These are phyloP conservation scores for Aaosphaeria pasadenensis DNA, from an alignment of 2,329 filamentous ascomycete species.

Conservation along the genomic window DNA sequence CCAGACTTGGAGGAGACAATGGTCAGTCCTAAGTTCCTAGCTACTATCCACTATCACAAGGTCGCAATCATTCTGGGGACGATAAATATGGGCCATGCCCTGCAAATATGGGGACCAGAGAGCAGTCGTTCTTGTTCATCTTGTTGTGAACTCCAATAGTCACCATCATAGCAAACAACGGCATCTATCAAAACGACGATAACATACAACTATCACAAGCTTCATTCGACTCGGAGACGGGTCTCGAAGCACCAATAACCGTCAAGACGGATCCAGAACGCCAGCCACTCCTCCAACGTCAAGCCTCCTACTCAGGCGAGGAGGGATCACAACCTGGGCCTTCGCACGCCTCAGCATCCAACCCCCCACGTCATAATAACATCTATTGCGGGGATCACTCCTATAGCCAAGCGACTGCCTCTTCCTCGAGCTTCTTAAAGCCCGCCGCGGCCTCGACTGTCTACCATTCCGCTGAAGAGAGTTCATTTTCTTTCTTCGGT, in stretches of 20 bases:
- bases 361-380: conserved; percentile 25
- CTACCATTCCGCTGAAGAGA: conserved; percentile 11
- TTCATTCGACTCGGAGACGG: neutral
- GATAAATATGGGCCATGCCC: too few species aligned
- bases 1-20: too few species aligned
- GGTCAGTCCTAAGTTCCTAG: too few species aligned
- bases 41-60: too few species aligned
- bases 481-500: conserved; percentile 1
- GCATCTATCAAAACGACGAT: too few species aligned
- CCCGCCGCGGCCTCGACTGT: conserved; percentile 11
- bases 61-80: too few species aligned
- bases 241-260: conserved; percentile 1
- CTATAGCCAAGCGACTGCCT: conserved; percentile 14
- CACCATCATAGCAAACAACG: too few species aligned
- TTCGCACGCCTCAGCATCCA: conserved; percentile 10
- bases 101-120: too few species aligned
- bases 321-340: neutral
- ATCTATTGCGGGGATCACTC: conserved; percentile 15
- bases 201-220: neutral
- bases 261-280: conserved; percentile 12
- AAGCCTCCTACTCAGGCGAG: neutral
- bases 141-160: too few species aligned
- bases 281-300: conserved; percentile 17
- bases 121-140: too few species aligned
- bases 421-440: conserved; percentile 21